phyloP scores from a whole-genome alignment of 1,284 basidiomycete species.

The Sporisorium iseilematis-ciliati region DNA sequence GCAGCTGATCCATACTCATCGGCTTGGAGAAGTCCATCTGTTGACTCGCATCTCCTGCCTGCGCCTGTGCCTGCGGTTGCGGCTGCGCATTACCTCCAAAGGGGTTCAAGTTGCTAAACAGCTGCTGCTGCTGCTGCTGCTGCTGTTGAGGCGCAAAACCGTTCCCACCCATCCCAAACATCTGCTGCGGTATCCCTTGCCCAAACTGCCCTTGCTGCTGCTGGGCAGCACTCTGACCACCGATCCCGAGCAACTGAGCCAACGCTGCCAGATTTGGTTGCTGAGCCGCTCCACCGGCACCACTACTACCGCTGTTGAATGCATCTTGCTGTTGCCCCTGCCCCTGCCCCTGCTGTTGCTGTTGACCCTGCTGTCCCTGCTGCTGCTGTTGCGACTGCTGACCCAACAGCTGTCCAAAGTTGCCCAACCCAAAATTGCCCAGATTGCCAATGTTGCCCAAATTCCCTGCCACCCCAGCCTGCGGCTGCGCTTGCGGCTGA shows the following conservation, averaged over 20 bases:
- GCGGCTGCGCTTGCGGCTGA: not conserved
- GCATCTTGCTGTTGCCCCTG: slow-evolving; percentile 8
- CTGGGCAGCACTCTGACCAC: slow-evolving; percentile 20
- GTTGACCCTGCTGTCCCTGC: too few relatives aligned
- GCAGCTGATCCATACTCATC: slow-evolving; percentile 49
- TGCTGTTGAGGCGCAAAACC: slow-evolving; percentile 6
- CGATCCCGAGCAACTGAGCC: slow-evolving; percentile 30
- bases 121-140: slow-evolving; percentile 19
- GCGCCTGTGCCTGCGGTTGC: slow-evolving; percentile 3
- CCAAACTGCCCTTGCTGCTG: slow-evolving; percentile 12
- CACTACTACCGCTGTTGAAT: slow-evolving; percentile 8
- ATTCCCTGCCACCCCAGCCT: not conserved
- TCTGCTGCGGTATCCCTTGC: slow-evolving; percentile 14
- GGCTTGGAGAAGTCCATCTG: slow-evolving; percentile 41
- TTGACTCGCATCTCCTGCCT: not conserved
- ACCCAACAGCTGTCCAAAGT: slow-evolving; percentile 8
- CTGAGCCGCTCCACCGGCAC: not conserved
- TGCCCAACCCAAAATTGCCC: slow-evolving; percentile 13
- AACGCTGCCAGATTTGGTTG: slow-evolving; percentile 35
- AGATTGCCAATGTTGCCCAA: slow-evolving; percentile 10
- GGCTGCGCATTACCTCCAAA: slow-evolving; percentile 1
- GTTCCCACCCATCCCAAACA: slow-evolving; percentile 11
- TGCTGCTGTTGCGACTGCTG: not conserved
- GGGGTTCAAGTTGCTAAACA: slow-evolving; percentile 13
- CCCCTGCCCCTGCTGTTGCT: slow-evolving; percentile 18